Percentiles rank a stretch among this genome's conserved stretches.
Evolutionary conservation across 805 yeast species (phyloP).

Genomic region (Candida patagonica): DNA sequence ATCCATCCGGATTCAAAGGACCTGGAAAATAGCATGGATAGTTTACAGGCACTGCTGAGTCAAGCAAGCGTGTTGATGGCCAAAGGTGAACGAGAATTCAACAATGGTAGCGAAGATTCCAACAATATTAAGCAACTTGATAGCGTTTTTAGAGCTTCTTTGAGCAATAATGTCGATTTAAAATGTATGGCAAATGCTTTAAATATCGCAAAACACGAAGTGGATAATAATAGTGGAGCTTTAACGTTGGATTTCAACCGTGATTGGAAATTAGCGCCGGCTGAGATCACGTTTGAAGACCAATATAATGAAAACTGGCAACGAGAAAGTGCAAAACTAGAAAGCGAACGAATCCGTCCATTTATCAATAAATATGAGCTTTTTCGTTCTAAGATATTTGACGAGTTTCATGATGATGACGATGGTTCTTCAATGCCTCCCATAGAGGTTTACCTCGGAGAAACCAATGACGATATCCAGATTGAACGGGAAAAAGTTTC

Average conservation of each 20-base stretch:
- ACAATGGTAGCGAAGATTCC: neutral
- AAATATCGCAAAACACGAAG: neutral
- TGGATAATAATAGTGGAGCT: neutral
- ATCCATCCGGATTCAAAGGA: too few species aligned
- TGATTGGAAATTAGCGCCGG: neutral
- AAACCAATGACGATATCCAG: conserved; percentile 24
- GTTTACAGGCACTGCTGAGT: neutral
- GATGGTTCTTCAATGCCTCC: conserved; percentile 15
- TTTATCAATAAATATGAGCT: neutral
- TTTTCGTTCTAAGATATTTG: conserved; percentile 12
- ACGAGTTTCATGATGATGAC: conserved; percentile 11
- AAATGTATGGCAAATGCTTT: neutral
- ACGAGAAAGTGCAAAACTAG: neutral
- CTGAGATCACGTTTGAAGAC: neutral
- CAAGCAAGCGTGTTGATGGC: neutral
- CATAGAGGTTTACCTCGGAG: conserved; percentile 11
- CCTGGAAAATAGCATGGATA: neutral
- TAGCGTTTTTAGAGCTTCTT: neutral
- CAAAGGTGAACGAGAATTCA: neutral
- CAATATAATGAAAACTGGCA: neutral
- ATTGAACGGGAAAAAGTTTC: conserved; percentile 20
- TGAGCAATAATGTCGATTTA: neutral
- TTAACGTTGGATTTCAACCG: neutral
- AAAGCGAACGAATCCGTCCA: neutral
- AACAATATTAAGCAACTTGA: conserved; percentile 2